Conservation (phyloP, 179 eudicot species). For the Actinidia arguta region DNA sequence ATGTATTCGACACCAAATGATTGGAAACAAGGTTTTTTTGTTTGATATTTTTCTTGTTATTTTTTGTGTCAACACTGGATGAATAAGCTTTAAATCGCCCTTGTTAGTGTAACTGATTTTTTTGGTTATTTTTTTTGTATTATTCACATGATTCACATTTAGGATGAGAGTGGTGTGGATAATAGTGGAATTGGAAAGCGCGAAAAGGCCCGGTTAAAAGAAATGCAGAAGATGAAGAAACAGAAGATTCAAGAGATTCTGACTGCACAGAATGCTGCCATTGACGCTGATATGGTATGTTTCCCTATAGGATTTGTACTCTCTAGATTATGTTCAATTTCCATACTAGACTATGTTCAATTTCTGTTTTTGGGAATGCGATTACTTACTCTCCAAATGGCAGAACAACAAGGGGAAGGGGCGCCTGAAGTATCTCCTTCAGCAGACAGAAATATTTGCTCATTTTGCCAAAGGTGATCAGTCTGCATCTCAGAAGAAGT, state of each 20-base stretch:
- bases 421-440: conserved; percentile 86
- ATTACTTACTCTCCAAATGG: conserved; percentile 16
- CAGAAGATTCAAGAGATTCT: conserved; percentile 90
- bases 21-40: neutral
- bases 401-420: conserved; percentile 97
- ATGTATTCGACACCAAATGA: neutral
- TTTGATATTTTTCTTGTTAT: neutral
- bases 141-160: conserved; percentile 13
- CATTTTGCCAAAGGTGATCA: conserved; percentile 96
- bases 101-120: neutral
- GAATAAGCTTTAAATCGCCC: neutral
- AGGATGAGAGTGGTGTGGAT: conserved; percentile 59
- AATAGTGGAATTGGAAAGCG: conserved; percentile 65
- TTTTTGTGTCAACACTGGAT: too few relatives aligned
- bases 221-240: conserved; percentile 85
- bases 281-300: conserved; percentile 87
- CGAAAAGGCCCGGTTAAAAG: conserved; percentile 76
- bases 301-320: neutral
- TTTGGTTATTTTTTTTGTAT: neutral
- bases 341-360: neutral
- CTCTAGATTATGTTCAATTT: conserved; percentile 1
- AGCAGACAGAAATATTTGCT: conserved; percentile 95
- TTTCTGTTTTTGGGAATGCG: conserved; percentile 10
- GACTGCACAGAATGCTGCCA: conserved; percentile 82
- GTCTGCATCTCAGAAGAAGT: conserved; percentile 67